Base-by-base conservation (phyloP, 208 protist genomes). In the Phytomonas sp. region DNA sequence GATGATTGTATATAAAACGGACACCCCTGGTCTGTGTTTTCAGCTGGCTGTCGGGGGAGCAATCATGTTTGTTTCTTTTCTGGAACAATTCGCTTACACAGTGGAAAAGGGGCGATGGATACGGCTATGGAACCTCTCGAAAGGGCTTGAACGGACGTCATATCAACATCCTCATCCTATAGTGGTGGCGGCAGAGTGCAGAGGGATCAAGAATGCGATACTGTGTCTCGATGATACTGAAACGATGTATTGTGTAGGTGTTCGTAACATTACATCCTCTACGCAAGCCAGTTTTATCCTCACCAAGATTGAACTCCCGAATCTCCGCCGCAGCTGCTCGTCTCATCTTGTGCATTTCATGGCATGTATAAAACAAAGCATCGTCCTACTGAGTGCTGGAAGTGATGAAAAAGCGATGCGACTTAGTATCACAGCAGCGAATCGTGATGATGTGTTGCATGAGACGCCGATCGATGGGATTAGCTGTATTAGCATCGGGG, bases 51-150 rank as follows among this genome's bases (percentile, higher is more conserved):
- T 81, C 69, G 56, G 69, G 0, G 84, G 84, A 26, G 61, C 62
- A 30, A 74, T 83, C 15, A 60, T 81, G 13, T 65, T 78, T 40
- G 71, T 72, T 32, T 81, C 72, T 77, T 83, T 91, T 71, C 77
- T 85, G 30, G 86, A 80, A 59, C 84, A 84, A 67, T 87, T 90
- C 61, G 73, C 84, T 46, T 85, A 84, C 62, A 84, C 82, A 20
- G 73, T 80, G 0, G 80, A 77, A 2, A 59, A 61, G 26, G 87
- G 91, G 66, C 66, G 68, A 30, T 75, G 67, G 15, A 60, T 96
- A 33, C 82, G 80, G 30, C 71, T 93, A 59, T 96, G 90, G 90
- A 90, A 68, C 61, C 68, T 92, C 20, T 30, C 72, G 51, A 70
- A 76, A 13, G 72, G 81, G 61, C 79, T 79, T 17, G 82, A 93